Percentiles rank a stretch among this genome's conserved stretches.
Conservation (phyloP, 2,329 filamentous ascomycete species). For the Tolypocladium paradoxum region DNA sequence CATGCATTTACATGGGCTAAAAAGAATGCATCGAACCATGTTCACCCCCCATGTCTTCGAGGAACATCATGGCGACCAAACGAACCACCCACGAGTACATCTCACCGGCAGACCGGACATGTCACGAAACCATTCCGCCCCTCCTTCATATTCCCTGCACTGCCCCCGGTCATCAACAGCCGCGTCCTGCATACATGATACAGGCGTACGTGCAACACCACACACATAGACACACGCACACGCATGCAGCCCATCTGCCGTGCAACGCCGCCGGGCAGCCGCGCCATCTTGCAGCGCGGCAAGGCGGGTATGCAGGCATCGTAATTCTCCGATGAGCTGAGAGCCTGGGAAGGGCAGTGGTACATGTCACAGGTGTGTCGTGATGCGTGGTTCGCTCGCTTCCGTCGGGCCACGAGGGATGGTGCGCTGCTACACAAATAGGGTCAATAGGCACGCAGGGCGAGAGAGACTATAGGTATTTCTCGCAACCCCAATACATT, state of each 20-base stretch:
- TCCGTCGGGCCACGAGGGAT: background rate
- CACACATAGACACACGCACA: no score
- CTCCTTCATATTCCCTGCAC: background rate
- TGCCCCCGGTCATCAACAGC: background rate
- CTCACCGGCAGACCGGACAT: background rate
- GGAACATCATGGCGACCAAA: background rate
- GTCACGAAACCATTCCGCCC: no score
- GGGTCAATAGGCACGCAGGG: background rate
- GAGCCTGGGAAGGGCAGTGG: background rate
- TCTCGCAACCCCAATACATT: no score
- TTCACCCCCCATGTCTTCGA: no score
- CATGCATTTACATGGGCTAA: background rate
- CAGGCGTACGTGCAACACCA: background rate
- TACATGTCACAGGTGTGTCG: background rate
- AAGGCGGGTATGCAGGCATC: background rate
- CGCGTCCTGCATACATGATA: no score
- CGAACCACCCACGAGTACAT: background rate
- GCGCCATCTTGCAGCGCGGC: background rate
- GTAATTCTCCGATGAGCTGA: background rate
- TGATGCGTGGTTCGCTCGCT: background rate
- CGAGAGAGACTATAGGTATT: background rate
- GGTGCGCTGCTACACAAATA: background rate
- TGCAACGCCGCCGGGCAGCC: background rate
- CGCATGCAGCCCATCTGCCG: background rate
- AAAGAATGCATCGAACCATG: background rate